These are phyloP conservation scores for Pyrus hybrid DNA, from an alignment of 331 rosid species.

Conservation along the genomic window DNA sequence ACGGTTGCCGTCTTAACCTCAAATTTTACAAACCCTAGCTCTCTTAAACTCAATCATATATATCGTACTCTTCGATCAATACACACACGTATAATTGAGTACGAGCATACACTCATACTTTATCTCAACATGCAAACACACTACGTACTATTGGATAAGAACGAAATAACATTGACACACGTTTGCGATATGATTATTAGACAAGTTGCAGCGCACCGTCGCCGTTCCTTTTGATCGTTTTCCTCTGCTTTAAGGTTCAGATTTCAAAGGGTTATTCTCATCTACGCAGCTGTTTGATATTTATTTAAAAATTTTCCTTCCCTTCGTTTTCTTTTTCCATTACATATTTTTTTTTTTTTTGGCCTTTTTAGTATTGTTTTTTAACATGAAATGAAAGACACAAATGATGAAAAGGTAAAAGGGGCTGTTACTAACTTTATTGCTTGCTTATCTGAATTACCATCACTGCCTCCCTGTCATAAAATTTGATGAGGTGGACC, in stretches of 20 bases:
- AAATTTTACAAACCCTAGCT: neutral
- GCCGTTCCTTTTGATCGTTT: slow-evolving; percentile 6
- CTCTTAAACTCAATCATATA: neutral
- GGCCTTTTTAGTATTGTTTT: too few relatives aligned
- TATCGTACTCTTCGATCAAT: neutral
- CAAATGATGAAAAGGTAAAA: too few relatives aligned
- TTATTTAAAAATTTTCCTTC: neutral
- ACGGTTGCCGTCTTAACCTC: too few relatives aligned
- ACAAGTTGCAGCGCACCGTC: slow-evolving; percentile 35
- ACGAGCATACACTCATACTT: neutral
- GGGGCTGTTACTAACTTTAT: too few relatives aligned
- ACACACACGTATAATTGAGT: neutral
- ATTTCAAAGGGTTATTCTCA: neutral
- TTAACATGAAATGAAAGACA: too few relatives aligned
- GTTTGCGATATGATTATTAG: neutral
- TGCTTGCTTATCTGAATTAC: too few relatives aligned
- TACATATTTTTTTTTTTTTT: too few relatives aligned
- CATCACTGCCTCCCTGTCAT: neutral
- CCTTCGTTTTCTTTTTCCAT: neutral
- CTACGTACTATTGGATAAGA: neutral
- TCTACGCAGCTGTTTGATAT: neutral
- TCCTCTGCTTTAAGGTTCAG: neutral
- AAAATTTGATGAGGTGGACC: neutral
- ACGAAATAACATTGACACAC: neutral
- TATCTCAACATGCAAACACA: neutral